phyloP scores from a whole-genome alignment of 192 early-diverging fungal species.

The Funneliformis mosseae region DNA sequence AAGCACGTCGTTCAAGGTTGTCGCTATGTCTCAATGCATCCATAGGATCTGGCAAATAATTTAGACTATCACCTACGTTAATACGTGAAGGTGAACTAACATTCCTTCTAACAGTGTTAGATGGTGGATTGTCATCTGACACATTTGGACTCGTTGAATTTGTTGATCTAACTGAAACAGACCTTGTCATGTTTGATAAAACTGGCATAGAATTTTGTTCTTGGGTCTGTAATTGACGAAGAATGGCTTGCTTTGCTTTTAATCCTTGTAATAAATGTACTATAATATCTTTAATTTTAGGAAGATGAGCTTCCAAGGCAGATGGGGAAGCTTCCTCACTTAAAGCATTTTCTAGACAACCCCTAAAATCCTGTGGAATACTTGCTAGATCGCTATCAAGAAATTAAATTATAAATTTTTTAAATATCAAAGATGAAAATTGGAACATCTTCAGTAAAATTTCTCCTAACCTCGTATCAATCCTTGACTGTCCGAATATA shows the following conservation, averaged over 20 bases:
- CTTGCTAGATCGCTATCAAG: slow-evolving; percentile 45
- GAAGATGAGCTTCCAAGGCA: slow-evolving; percentile 52
- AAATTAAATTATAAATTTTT: background rate
- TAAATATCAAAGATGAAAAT: background rate
- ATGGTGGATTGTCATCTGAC: background rate
- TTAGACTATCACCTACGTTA: background rate
- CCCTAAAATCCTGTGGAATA: slow-evolving; percentile 48
- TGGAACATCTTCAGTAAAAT: background rate
- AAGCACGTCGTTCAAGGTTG: slow-evolving; percentile 29
- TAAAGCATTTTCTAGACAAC: slow-evolving; percentile 50
- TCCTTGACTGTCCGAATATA: slow-evolving; percentile 32
- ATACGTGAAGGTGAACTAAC: background rate
- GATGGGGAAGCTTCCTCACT: slow-evolving; percentile 45
- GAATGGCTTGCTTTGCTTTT: slow-evolving; percentile 53
- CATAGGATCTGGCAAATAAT: slow-evolving; percentile 10
- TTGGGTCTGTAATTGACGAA: slow-evolving; percentile 39
- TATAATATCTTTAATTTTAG: slow-evolving; percentile 57
- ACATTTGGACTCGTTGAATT: background rate
- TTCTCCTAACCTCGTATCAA: slow-evolving; percentile 42
- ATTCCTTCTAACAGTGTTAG: background rate
- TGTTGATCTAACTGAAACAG: background rate
- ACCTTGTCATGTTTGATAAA: background rate
- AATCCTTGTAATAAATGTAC: slow-evolving; percentile 54
- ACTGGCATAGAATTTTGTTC: background rate
- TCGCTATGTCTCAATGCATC: slow-evolving; percentile 26